phyloP scores from a whole-genome alignment of 768 basidiomycete species.

The Ephemerocybe angulata region DNA sequence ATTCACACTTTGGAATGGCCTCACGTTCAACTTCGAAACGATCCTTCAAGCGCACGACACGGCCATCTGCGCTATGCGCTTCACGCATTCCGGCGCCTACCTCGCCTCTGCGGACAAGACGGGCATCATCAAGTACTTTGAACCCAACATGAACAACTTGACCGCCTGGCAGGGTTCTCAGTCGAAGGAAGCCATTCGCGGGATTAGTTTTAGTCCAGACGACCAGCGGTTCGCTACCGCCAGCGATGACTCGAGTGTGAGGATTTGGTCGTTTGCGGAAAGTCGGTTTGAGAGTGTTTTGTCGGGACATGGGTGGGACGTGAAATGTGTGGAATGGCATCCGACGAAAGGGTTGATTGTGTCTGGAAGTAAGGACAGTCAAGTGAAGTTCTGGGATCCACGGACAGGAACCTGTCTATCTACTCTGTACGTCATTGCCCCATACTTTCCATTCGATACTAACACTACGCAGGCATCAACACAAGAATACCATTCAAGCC shows the following conservation, averaged over 20 bases:
- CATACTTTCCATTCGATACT: background rate
- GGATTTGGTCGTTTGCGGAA: slow-evolving; percentile 94
- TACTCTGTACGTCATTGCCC: slow-evolving; percentile 62
- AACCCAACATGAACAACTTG: slow-evolving; percentile 98
- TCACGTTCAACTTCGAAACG: slow-evolving; percentile 99
- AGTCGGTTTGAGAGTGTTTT: slow-evolving; percentile 84
- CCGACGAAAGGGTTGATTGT: slow-evolving; percentile 93
- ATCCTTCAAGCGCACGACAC: slow-evolving; percentile 99
- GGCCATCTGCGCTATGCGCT: slow-evolving; percentile 84
- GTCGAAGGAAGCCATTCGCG: slow-evolving; percentile 78
- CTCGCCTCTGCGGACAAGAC: slow-evolving; percentile 90
- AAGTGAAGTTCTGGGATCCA: slow-evolving; percentile 99
- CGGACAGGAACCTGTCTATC: slow-evolving; percentile 87
- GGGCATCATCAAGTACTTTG: slow-evolving; percentile 97
- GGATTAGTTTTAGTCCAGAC: slow-evolving; percentile 87
- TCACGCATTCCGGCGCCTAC: slow-evolving; percentile 91
- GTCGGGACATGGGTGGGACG: slow-evolving; percentile 98
- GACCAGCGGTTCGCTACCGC: slow-evolving; percentile 91
- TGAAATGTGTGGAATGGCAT: slow-evolving; percentile 98
- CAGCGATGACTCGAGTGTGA: slow-evolving; percentile 91
- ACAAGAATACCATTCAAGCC: slow-evolving; percentile 96
- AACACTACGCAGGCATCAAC: slow-evolving; percentile 68
- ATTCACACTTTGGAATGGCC: slow-evolving; percentile 98
- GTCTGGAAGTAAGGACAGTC: slow-evolving; percentile 95
- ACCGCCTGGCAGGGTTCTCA: slow-evolving; percentile 88